Conservation (phyloP, 371 early-diverging fungal species). For the Nosema muscidifuracis region DNA sequence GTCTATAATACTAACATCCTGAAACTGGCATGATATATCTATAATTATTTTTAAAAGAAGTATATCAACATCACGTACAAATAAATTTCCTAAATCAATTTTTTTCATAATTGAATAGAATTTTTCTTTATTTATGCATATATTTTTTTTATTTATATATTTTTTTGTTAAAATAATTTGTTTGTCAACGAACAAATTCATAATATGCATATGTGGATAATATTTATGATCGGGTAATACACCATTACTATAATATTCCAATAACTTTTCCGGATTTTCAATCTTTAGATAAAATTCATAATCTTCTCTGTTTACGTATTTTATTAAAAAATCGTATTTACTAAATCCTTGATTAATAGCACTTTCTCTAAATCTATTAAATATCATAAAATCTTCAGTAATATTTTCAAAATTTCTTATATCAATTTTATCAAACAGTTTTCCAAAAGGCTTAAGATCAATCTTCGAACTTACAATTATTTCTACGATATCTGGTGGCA, state of each 20-base stretch:
- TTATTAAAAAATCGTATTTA: not conserved
- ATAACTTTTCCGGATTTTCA: not conserved
- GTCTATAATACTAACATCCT: not conserved
- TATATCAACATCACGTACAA: not conserved
- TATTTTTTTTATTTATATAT: not conserved
- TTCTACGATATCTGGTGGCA: not conserved
- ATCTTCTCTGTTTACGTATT: conserved; percentile 13
- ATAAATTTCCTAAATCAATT: not conserved
- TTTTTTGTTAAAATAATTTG: not conserved
- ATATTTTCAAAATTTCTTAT: not conserved
- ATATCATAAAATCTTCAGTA: not conserved
- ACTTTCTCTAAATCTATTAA: not conserved
- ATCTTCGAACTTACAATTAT: not conserved
- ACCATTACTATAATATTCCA: conserved; percentile 13
- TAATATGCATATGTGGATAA: conserved; percentile 11
- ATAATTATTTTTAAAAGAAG: conserved; percentile 1
- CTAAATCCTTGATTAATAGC: conserved; percentile 5
- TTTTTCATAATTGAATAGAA: not conserved
- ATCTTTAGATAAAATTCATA: conserved; percentile 18
- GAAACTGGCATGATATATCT: not conserved
- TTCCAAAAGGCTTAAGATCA: not conserved
- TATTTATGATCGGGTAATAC: conserved; percentile 4
- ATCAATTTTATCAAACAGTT: too few relatives aligned
- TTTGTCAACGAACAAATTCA: not conserved
- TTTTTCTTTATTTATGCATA: not conserved